These are phyloP conservation scores for Eucalyptus dawsonii DNA, from an alignment of 345 rosid genomes.

Conservation along the genomic window DNA sequence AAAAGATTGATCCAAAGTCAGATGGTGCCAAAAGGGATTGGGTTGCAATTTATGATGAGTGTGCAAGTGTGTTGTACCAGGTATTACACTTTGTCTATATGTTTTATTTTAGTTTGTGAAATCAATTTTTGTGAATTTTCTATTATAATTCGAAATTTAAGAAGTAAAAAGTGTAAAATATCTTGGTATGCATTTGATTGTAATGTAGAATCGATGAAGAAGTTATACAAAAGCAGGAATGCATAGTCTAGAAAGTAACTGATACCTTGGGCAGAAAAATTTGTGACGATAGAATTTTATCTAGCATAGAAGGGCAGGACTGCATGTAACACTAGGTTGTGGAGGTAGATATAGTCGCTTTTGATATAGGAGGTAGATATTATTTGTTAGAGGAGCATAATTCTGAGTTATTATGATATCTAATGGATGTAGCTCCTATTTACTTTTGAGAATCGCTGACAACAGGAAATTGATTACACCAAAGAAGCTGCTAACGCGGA, in stretches of 20 bases:
- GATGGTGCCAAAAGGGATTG: slow-evolving; percentile 99
- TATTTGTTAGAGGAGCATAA: neutral
- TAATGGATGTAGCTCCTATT: neutral
- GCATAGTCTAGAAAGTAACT: neutral
- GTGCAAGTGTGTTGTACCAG: slow-evolving; percentile 89
- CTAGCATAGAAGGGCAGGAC: neutral
- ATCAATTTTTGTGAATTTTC: neutral
- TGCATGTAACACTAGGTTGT: neutral
- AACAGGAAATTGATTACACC: slow-evolving; percentile 94
- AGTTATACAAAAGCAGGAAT: neutral
- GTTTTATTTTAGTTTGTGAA: neutral
- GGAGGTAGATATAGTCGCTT: neutral
- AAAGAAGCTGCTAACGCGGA: slow-evolving; percentile 96
- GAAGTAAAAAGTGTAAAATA: neutral
- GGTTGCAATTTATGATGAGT: slow-evolving; percentile 99
- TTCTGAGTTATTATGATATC: neutral
- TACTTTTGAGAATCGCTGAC: neutral
- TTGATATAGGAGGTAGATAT: neutral
- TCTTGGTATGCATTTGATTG: neutral
- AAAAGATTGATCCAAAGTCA: slow-evolving; percentile 94
- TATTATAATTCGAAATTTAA: neutral
- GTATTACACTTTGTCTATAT: slow-evolving; percentile 7
- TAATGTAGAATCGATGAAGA: neutral
- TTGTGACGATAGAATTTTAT: neutral
- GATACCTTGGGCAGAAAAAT: neutral